phyloP scores from a whole-genome alignment of 352 stramenopile genomes.

The Globisporangium okanoganense region DNA sequence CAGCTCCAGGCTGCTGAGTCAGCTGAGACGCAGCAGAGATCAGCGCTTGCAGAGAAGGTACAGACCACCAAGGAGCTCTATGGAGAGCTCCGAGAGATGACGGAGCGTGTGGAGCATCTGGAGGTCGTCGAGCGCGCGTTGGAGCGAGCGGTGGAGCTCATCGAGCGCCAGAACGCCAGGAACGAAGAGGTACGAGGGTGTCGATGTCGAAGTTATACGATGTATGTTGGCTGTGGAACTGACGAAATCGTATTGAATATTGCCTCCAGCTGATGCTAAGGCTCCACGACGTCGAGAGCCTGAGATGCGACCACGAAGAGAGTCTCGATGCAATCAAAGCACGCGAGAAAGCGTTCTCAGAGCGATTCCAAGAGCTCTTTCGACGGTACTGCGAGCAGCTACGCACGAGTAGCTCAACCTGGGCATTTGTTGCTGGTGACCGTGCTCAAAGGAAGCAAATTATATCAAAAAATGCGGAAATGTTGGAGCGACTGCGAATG shows the following conservation, averaged over 20 bases:
- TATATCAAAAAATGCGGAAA: not conserved
- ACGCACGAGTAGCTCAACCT: not conserved
- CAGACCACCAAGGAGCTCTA: not conserved
- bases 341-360: conserved; percentile 16
- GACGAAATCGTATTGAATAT: not conserved
- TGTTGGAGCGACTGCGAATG: not conserved
- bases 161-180: conserved; percentile 35
- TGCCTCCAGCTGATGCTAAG: conserved; percentile 15
- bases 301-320: conserved; percentile 25
- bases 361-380: conserved; percentile 20
- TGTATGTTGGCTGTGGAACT: not conserved
- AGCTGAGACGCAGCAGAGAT: not conserved
- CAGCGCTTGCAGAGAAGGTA: not conserved
- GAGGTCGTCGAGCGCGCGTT: conserved; percentile 20
- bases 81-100: conserved; percentile 18
- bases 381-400: conserved; percentile 20
- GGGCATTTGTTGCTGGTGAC: too few species aligned
- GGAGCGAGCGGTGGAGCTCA: conserved; percentile 22
- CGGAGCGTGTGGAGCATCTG: conserved; percentile 11
- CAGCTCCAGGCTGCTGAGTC: not conserved
- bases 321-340: conserved; percentile 12
- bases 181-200: conserved; percentile 28
- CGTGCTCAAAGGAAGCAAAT: not conserved
- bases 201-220: too few species aligned
- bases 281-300: conserved; percentile 15